Evolutionary conservation across 2,329 filamentous ascomycete genomes (phyloP), one percentile per base, ranked within the genome.

Genomic region (Pseudogymnoascus sp.): DNA sequence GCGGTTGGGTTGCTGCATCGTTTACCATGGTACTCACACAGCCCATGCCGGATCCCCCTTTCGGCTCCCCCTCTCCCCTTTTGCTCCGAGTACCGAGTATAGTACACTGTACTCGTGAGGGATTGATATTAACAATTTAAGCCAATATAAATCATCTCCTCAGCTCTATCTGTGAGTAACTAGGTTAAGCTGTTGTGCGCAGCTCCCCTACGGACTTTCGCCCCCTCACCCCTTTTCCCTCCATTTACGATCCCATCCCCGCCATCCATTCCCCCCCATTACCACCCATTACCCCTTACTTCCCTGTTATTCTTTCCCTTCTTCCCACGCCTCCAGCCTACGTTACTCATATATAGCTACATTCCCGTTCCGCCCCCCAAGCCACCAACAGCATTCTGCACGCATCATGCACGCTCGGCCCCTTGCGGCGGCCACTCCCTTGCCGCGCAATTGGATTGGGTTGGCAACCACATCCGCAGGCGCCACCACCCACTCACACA

Each of bases 11-110:
- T 52, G 23, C 12, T 30, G 45, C 45, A 52, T 30, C 5, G 23
- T 18, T 23, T 23, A 52, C 41, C 26, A 52, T 52, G 45, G 45
- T 52, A 52, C 26, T 30, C 45, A 30, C 45, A 52, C 45, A 52
- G n/a, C 23, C 45, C 26, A 52, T 52, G 45, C 23, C 26, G 23
- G 12, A 23, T n/a, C 45, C 45, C 15, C 45, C 45, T 12, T 52
- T 52, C 4, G 5, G n/a, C 45, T 52, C 12, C 38, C n/a, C n/a
- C n/a, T n/a, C 45, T 26, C 15, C 45, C 45, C 7, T 52, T 52
- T 6, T 10, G n/a, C 45, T 52, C 12, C 38, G 38, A 52, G 13
- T 52, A 30, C 26, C 45, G 26, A 52, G 23, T 19, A 45, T 18
- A 6, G 8, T 4, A 39, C 7, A 21, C 9, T 5, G 18, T 3